Conservation (phyloP, 192 early-diverging fungal genomes). For the Coemansia sp. region DNA sequence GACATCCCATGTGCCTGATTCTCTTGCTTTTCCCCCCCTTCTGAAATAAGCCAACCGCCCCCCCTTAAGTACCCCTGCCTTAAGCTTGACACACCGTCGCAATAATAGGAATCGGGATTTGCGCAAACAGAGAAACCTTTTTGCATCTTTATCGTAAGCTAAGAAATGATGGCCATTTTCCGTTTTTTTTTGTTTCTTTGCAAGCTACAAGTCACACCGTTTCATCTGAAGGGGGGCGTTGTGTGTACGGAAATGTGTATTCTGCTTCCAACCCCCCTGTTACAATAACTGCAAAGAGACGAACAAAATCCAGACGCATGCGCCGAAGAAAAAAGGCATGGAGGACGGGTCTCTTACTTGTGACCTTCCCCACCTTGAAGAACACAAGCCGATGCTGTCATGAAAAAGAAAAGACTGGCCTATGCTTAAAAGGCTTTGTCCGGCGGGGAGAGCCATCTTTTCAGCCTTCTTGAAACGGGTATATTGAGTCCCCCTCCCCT, state of each 20-base stretch:
- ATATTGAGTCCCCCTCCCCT: too few species aligned
- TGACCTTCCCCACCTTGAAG: not conserved
- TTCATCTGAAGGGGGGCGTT: too few species aligned
- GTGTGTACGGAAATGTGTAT: too few species aligned
- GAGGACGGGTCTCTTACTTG: not conserved
- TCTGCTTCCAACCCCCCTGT: too few species aligned
- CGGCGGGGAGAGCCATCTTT: not conserved
- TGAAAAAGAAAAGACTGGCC: too few species aligned
- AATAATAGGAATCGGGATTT: slow-evolving; percentile 3
- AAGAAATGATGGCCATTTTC: not conserved
- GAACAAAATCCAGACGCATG: not conserved
- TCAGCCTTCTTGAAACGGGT: too few species aligned
- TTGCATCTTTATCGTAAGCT: not conserved
- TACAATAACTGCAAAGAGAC: not conserved
- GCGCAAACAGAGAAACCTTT: not conserved
- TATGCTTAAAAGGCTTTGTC: not conserved
- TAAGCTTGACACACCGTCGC: slow-evolving; percentile 11
- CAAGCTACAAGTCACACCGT: too few species aligned
- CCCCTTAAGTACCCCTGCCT: slow-evolving; percentile 1
- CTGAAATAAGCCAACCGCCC: not conserved
- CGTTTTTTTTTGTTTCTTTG: too few species aligned
- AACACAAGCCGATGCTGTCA: too few species aligned
- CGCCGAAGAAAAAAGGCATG: not conserved
- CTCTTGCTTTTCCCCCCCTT: too few species aligned
- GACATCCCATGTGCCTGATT: too few species aligned